Conservation (phyloP, 371 early-diverging fungal species). For the Mucor piriformis region DNA sequence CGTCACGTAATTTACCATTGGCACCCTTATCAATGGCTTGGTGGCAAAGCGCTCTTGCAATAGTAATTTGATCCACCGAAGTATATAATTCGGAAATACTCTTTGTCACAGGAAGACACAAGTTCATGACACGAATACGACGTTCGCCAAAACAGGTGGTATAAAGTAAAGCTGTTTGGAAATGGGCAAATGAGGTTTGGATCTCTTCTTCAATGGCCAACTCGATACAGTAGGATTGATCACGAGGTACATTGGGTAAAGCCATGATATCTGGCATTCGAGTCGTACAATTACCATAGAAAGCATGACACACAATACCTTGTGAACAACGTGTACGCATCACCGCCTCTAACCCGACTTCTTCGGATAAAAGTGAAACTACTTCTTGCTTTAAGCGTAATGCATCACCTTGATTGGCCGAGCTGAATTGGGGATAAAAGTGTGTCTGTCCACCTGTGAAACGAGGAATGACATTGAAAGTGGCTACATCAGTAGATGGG, state of each 20-base stretch:
- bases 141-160: slow-evolving; percentile 76
- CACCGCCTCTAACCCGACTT: slow-evolving; percentile 85
- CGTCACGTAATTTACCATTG: slow-evolving; percentile 71
- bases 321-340: slow-evolving; percentile 85
- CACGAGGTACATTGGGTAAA: slow-evolving; percentile 85
- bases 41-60: slow-evolving; percentile 65
- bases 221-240: slow-evolving; percentile 85
- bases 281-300: slow-evolving; percentile 86
- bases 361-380: slow-evolving; percentile 61
- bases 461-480: slow-evolving; percentile 74
- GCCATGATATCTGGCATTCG: slow-evolving; percentile 85
- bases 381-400: slow-evolving; percentile 76
- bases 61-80: slow-evolving; percentile 70
- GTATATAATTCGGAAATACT: slow-evolving; percentile 72
- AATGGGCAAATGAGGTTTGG: slow-evolving; percentile 63
- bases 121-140: slow-evolving; percentile 83
- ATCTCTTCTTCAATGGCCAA: slow-evolving; percentile 77
- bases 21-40: slow-evolving; percentile 71
- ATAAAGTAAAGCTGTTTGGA: slow-evolving; percentile 88
- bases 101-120: slow-evolving; percentile 76
- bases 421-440: slow-evolving; percentile 85
- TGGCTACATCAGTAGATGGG: slow-evolving; percentile 78
- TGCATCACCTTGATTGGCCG: slow-evolving; percentile 64
- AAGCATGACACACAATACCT: slow-evolving; percentile 75
- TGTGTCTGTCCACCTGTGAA: slow-evolving; percentile 89